These are phyloP conservation scores for Fomitopsis pinicola DNA, from an alignment of 1,284 basidiomycete species.

Conservation along the genomic window DNA sequence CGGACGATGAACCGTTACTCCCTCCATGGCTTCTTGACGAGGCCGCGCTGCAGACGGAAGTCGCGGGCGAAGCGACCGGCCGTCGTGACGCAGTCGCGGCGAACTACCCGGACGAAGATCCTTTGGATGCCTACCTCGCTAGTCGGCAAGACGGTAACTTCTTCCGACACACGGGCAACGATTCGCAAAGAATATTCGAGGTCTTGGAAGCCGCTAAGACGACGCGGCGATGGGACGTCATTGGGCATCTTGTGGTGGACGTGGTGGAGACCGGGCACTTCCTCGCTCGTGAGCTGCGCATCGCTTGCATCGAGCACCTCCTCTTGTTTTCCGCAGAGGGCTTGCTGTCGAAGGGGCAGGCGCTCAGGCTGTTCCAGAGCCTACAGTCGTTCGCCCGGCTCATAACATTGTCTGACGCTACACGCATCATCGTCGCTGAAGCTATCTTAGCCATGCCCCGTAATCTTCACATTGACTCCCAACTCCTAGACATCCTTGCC, in stretches of 20 bases:
- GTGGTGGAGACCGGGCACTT: constrained; percentile 1
- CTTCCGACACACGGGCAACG: not conserved
- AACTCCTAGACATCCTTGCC: not conserved
- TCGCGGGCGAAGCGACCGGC: not conserved
- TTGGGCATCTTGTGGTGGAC: not conserved
- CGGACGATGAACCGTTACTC: not conserved
- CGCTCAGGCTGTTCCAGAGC: not conserved
- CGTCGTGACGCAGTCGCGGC: not conserved
- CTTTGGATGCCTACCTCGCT: not conserved
- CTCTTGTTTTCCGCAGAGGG: not conserved
- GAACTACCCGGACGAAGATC: not conserved
- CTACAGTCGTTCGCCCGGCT: not conserved
- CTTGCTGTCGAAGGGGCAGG: not conserved
- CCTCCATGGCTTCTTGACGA: not conserved
- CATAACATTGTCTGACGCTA: not conserved
- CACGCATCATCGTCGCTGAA: not conserved
- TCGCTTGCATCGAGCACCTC: not conserved
- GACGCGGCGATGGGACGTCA: not conserved
- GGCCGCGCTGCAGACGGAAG: constrained; percentile 3
- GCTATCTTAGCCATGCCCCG: not conserved
- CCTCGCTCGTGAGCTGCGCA: not conserved
- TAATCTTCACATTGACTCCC: not conserved
- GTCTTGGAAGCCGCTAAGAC: not conserved
- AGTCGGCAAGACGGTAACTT: not conserved
- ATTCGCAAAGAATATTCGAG: not conserved